phyloP scores from a whole-genome alignment of 2,329 filamentous ascomycete species.

The Bipolaris sorokiniana region DNA sequence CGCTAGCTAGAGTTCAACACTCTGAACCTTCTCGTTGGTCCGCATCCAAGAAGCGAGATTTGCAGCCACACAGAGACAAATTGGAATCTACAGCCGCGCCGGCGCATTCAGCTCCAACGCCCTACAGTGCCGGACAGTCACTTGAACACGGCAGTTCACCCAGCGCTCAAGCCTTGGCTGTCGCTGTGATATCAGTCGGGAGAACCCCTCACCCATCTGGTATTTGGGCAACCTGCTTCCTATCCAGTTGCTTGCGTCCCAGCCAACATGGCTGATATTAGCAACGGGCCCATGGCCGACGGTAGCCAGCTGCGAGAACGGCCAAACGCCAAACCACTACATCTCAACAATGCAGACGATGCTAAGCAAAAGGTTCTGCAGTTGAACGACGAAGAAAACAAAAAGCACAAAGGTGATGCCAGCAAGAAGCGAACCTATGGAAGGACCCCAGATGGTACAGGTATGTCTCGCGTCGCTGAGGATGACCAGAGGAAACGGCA shows the following conservation, averaged over 20 bases:
- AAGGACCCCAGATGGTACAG: constrained; percentile 85
- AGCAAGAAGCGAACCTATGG: constrained; percentile 81
- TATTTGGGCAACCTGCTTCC: constrained; percentile 7
- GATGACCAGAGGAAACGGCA: neutral
- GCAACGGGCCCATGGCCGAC: constrained; percentile 28
- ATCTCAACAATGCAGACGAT: constrained; percentile 38
- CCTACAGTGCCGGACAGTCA: neutral
- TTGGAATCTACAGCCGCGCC: constrained; percentile 3
- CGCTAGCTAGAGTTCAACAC: constrained; percentile 45
- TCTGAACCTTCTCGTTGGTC: constrained; percentile 26
- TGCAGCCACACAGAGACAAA: neutral
- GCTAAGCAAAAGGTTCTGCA: constrained; percentile 57
- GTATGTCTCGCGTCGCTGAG: constrained; percentile 60
- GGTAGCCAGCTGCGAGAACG: constrained; percentile 41
- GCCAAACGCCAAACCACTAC: constrained; percentile 37
- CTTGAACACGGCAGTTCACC: constrained; percentile 27
- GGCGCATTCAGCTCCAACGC: constrained; percentile 4
- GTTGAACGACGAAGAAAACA: constrained; percentile 58
- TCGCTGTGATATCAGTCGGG: constrained; percentile 26
- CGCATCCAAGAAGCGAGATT: constrained; percentile 4
- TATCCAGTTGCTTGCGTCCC: constrained; percentile 18
- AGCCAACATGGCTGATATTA: constrained; percentile 37
- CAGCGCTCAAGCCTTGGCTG: constrained; percentile 26
- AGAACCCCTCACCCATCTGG: constrained; percentile 20
- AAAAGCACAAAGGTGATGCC: constrained; percentile 56